Conservation (phyloP, 2,329 filamentous ascomycete species). For the Ploettnerulaceae sp. region DNA sequence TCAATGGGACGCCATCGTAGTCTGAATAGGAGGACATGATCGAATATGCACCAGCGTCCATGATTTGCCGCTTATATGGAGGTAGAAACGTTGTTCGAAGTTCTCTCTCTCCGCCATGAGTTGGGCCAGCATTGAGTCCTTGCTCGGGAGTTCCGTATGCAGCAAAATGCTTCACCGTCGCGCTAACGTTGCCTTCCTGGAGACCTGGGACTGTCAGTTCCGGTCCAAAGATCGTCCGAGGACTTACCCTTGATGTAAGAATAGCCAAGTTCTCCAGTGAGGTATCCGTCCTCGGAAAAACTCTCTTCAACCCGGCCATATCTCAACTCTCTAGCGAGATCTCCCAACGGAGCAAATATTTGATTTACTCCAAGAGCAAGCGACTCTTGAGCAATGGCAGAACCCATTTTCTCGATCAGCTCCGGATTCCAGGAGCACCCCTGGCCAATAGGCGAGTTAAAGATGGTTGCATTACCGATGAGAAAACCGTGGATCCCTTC, state of each 20-base stretch:
- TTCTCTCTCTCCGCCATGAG: slow-evolving; percentile 49
- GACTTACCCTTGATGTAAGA: slow-evolving; percentile 56
- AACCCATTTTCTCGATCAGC: slow-evolving; percentile 61
- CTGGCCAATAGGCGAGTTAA: slow-evolving; percentile 71
- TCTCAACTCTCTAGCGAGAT: slow-evolving; percentile 65
- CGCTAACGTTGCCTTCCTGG: slow-evolving; percentile 60
- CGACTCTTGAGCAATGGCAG: slow-evolving; percentile 60
- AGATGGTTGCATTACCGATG: slow-evolving; percentile 69
- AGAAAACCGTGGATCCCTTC: slow-evolving; percentile 72
- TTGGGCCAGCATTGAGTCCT: slow-evolving; percentile 61
- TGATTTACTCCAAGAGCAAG: slow-evolving; percentile 66
- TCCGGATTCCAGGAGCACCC: slow-evolving; percentile 66
- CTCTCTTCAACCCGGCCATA: slow-evolving; percentile 72
- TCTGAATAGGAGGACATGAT: slow-evolving; percentile 74
- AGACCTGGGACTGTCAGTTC: slow-evolving; percentile 47
- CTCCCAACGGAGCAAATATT: slow-evolving; percentile 65
- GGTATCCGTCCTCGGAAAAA: slow-evolving; percentile 63
- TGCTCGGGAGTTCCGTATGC: slow-evolving; percentile 66
- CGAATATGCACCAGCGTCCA: slow-evolving; percentile 61
- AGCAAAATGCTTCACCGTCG: slow-evolving; percentile 73
- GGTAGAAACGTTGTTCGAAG: slow-evolving; percentile 53
- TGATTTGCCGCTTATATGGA: slow-evolving; percentile 63
- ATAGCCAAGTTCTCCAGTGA: slow-evolving; percentile 64
- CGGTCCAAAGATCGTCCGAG: background rate
- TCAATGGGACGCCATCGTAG: slow-evolving; percentile 66